A percentile compares a stretch with the other conserved stretches of the same genome.
Conservation (phyloP, 139 green algal species). For the Axilococcus clingmanii region DNA sequence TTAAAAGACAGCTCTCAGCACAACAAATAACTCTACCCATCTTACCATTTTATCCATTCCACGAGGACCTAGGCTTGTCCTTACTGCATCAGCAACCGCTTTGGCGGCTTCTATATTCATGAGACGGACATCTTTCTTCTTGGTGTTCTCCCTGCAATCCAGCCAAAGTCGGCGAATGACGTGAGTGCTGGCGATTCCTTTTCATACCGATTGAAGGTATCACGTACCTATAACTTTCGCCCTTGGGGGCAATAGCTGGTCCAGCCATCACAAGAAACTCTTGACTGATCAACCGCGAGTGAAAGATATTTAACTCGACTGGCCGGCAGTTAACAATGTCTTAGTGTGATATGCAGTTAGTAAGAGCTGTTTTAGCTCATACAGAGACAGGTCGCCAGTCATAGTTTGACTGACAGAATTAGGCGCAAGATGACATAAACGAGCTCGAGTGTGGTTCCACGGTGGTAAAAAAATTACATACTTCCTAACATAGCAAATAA, state of each 20-base stretch:
- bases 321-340: too few relatives aligned
- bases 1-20: background rate
- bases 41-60: slow-evolving; percentile 99
- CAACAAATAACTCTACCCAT: background rate
- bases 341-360: too few relatives aligned
- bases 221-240: slow-evolving; percentile 35
- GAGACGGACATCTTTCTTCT: slow-evolving; percentile 86
- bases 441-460: too few relatives aligned
- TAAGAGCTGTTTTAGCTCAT: too few relatives aligned
- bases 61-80: slow-evolving; percentile 85
- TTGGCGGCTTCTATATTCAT: slow-evolving; percentile 98
- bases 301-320: too few relatives aligned
- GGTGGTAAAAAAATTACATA: too few relatives aligned
- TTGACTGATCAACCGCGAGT: background rate
- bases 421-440: too few relatives aligned
- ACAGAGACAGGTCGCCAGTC: too few relatives aligned
- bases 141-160: slow-evolving; percentile 58
- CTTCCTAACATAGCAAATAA: too few relatives aligned
- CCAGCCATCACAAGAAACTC: slow-evolving; percentile 2
- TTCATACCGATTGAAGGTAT: background rate
- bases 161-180: background rate
- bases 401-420: too few relatives aligned
- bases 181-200: background rate
- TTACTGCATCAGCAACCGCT: slow-evolving; percentile 90
- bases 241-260: slow-evolving; percentile 12